Conservation (phyloP, 169 alveolate species). For the Eimeria zaria region DNA sequence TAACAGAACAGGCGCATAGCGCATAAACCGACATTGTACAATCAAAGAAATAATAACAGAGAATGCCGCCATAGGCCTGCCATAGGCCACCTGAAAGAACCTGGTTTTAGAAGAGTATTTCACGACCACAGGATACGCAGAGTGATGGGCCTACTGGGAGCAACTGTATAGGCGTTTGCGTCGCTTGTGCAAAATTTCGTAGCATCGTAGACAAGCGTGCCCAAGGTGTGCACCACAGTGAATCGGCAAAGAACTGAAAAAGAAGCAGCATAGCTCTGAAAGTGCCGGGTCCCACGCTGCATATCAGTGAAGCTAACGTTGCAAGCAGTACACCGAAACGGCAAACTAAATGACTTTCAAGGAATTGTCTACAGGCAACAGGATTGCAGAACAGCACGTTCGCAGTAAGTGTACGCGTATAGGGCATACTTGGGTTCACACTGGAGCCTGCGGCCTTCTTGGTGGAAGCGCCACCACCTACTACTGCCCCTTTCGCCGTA, state of each 20-base stretch:
- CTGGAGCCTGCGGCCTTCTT: not conserved
- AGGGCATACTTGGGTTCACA: not conserved
- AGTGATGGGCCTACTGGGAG: constrained; percentile 7
- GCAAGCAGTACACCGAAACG: not conserved
- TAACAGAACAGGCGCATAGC: not conserved
- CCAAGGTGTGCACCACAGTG: constrained; percentile 48
- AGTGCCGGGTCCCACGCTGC: not conserved
- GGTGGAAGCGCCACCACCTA: not conserved
- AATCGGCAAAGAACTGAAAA: constrained; percentile 53
- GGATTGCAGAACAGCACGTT: too few relatives aligned
- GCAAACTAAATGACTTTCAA: not conserved
- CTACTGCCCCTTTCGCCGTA: constrained; percentile 15
- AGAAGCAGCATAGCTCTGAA: not conserved
- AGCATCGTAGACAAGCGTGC: constrained; percentile 58
- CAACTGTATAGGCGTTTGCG: constrained; percentile 60
- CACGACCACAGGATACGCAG: not conserved
- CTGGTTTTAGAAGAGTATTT: not conserved
- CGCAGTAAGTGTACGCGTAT: not conserved
- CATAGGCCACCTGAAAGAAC: too few relatives aligned
- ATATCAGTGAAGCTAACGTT: not conserved
- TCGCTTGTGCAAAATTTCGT: constrained; percentile 60
- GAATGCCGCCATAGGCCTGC: not conserved
- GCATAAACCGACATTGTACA: not conserved
- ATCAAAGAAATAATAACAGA: not conserved
- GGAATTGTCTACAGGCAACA: not conserved